Conservation (phyloP, 1,139 yeast genomes). For the Taiozyma sp. region DNA sequence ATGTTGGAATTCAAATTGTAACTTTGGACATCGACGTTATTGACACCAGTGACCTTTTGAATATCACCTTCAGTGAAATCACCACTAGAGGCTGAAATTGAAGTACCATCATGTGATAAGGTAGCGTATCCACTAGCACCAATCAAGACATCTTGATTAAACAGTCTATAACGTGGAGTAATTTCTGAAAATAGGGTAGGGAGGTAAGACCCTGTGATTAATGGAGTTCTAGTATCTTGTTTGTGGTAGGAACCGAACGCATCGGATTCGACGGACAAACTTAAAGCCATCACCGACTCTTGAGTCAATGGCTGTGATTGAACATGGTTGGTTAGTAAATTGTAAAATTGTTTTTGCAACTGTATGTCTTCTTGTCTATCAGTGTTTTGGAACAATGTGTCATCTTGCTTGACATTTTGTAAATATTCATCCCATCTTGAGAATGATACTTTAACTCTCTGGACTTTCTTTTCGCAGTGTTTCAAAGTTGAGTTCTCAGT, state of each 20-base stretch:
- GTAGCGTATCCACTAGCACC: slow-evolving; percentile 40
- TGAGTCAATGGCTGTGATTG: slow-evolving; percentile 27
- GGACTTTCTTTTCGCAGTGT: slow-evolving; percentile 61
- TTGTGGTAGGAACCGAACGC: slow-evolving; percentile 36
- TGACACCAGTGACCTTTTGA: slow-evolving; percentile 31
- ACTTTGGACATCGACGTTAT: slow-evolving; percentile 28
- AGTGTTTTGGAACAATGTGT: slow-evolving; percentile 25
- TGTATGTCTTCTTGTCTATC: slow-evolving; percentile 25
- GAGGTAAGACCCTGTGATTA: slow-evolving; percentile 51
- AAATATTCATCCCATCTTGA: slow-evolving; percentile 77
- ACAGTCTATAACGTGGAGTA: slow-evolving; percentile 47
- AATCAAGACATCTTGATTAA: slow-evolving; percentile 43
- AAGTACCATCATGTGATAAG: neutral
- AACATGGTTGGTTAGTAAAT: slow-evolving; percentile 31
- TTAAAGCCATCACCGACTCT: slow-evolving; percentile 32
- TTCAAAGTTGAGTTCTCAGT: slow-evolving; percentile 38
- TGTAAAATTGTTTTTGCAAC: slow-evolving; percentile 30
- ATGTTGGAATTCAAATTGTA: slow-evolving; percentile 26
- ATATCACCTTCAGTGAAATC: slow-evolving; percentile 1
- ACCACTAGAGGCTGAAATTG: neutral
- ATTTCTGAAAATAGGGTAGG: slow-evolving; percentile 57
- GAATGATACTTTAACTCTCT: slow-evolving; percentile 67
- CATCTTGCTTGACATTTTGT: slow-evolving; percentile 34
- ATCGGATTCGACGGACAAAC: slow-evolving; percentile 41
- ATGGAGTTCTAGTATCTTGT: slow-evolving; percentile 41